These are phyloP conservation scores for Sphagnum magellanicum DNA, from an alignment of 228 moss, liverwort and hornwort genomes.

Conservation along the genomic window DNA sequence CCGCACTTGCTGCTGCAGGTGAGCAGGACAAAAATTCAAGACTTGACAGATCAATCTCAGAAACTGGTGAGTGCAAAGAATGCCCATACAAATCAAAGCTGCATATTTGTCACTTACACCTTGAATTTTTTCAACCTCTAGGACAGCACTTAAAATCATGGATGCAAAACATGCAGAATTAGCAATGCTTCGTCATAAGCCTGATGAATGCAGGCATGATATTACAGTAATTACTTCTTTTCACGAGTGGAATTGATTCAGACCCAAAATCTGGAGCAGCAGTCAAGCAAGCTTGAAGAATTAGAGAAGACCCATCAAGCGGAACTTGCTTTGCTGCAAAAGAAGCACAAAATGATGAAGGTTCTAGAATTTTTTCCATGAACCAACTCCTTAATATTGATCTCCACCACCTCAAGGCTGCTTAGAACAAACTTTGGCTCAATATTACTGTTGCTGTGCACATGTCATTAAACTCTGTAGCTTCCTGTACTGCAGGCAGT, in stretches of 20 bases:
- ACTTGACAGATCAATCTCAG: slow-evolving; percentile 40
- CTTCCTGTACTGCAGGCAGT: slow-evolving; percentile 15
- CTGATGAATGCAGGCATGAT: neutral
- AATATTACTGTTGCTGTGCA: neutral
- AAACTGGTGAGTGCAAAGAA: slow-evolving; percentile 26
- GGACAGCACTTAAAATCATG: too few species aligned
- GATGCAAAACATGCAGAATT: too few species aligned
- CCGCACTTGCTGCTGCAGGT: slow-evolving; percentile 1
- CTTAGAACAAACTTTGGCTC: slow-evolving; percentile 4
- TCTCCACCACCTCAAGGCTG: neutral
- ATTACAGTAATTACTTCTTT: slow-evolving; percentile 17
- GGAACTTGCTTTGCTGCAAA: slow-evolving; percentile 35
- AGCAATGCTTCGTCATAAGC: too few species aligned
- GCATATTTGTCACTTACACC: too few species aligned
- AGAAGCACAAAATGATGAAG: slow-evolving; percentile 43
- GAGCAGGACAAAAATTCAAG: slow-evolving; percentile 47
- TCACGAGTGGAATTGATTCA: too few species aligned
- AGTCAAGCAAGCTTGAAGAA: slow-evolving; percentile 40
- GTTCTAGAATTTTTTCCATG: neutral
- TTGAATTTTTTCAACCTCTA: too few species aligned
- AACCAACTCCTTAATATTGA: too few species aligned
- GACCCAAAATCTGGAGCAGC: slow-evolving; percentile 23
- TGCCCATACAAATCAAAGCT: too few species aligned
- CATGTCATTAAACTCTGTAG: neutral
- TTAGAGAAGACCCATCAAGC: slow-evolving; percentile 32